These are phyloP conservation scores for Fusarium musae DNA, from an alignment of 2,329 filamentous ascomycete genomes.

Conservation along the genomic window DNA sequence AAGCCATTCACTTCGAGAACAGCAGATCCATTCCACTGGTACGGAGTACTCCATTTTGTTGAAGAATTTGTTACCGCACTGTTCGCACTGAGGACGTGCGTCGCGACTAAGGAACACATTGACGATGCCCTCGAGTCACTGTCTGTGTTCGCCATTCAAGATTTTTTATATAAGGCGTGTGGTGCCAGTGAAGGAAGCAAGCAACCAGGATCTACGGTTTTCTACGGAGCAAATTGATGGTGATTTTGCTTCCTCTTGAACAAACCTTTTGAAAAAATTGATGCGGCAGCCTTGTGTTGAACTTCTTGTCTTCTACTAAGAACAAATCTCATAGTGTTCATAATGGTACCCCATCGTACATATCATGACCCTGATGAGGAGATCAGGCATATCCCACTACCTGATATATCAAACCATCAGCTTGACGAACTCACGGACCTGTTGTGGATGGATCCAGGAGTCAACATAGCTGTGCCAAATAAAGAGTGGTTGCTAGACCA, in stretches of 20 bases:
- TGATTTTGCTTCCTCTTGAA: background rate
- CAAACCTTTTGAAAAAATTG: slow-evolving; percentile 1
- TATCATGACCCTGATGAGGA: background rate
- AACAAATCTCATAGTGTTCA: background rate
- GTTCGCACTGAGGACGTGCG: slow-evolving; percentile 3
- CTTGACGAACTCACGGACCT: slow-evolving; percentile 50
- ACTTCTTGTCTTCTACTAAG: background rate
- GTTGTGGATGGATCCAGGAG: slow-evolving; percentile 49
- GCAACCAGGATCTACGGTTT: background rate
- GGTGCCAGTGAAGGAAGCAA: background rate
- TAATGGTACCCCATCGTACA: slow-evolving; percentile 12
- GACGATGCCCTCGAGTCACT: background rate
- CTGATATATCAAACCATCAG: slow-evolving; percentile 37
- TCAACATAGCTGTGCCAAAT: slow-evolving; percentile 44
- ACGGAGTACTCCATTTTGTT: too few species aligned
- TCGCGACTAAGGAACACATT: background rate
- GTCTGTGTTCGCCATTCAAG: background rate
- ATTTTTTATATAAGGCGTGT: slow-evolving; percentile 18
- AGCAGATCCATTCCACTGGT: background rate
- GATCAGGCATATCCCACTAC: background rate
- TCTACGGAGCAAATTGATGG: background rate
- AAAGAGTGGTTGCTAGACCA: slow-evolving; percentile 52
- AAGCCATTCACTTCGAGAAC: background rate
- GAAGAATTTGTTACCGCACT: slow-evolving; percentile 6
- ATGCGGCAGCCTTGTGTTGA: background rate